A percentile compares a stretch with the other conserved stretches of the same genome.
Evolutionary conservation across 352 stramenopile species (phyloP).

Genomic region (Saprolegnia diclina): DNA sequence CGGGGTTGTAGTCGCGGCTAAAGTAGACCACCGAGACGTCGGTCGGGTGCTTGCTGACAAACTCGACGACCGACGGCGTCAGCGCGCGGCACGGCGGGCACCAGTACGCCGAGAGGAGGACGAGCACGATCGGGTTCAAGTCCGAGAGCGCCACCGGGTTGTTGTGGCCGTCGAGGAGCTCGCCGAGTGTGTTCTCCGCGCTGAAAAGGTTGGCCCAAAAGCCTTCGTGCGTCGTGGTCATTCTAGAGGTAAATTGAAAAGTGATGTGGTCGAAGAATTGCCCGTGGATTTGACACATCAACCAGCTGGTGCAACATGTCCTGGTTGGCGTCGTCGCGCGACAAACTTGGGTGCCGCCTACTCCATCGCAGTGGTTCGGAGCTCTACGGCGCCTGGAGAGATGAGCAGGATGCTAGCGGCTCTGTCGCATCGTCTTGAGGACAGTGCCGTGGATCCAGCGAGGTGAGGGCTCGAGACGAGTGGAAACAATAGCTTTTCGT

Average conservation of each 20-base stretch:
- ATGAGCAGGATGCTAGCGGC: neutral
- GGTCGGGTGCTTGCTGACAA: constrained; percentile 5
- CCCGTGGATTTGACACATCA: neutral
- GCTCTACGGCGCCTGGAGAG: neutral
- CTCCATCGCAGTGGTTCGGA: neutral
- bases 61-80: constrained; percentile 51
- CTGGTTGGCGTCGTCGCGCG: neutral
- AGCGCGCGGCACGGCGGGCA: constrained; percentile 91
- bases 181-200: neutral
- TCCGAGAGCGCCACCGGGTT: neutral
- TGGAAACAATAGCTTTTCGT: too few species aligned
- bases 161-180: constrained; percentile 12
- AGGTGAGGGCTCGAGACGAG: too few species aligned
- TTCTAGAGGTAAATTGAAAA: neutral
- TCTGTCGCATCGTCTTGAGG: too few species aligned
- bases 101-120: constrained; percentile 74
- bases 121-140: constrained; percentile 18
- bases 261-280: too few species aligned
- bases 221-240: constrained; percentile 2
- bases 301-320: neutral
- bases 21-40: constrained; percentile 21
- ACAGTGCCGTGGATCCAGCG: too few species aligned
- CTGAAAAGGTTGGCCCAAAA: constrained; percentile 18
- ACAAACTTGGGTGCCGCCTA: neutral
- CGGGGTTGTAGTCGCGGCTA: constrained; percentile 10